Percentiles rank a stretch among this genome's conserved stretches.
Conservation (phyloP, 768 basidiomycete species). For the Jaapia argillacea region DNA sequence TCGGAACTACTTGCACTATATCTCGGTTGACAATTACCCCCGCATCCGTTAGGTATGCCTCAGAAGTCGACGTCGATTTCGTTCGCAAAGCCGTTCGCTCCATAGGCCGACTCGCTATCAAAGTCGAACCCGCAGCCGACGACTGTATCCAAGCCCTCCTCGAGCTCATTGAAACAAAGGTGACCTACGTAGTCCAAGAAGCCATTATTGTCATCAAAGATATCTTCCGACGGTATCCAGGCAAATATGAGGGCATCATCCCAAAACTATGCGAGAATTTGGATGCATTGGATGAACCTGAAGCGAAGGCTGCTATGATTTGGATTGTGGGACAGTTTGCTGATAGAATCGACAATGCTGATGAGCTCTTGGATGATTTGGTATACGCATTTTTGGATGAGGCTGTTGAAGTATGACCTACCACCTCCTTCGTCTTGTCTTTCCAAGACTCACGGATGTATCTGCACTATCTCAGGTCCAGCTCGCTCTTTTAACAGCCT, state of each 20-base stretch:
- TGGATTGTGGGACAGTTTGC: conserved; percentile 98
- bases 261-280: conserved; percentile 88
- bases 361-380: conserved; percentile 90
- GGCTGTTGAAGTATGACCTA: conserved; percentile 65
- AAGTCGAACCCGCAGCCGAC: conserved; percentile 84
- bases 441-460: not conserved
- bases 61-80: conserved; percentile 97
- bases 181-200: conserved; percentile 95
- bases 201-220: conserved; percentile 97
- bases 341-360: conserved; percentile 89
- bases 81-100: conserved; percentile 96
- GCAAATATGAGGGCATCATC: conserved; percentile 93
- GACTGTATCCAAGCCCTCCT: conserved; percentile 83
- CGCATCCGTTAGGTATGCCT: conserved; percentile 84
- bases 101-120: conserved; percentile 96
- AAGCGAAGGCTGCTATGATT: conserved; percentile 94
- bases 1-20: not conserved
- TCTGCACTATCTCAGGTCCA: conserved; percentile 84
- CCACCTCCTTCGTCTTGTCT: conserved; percentile 1
- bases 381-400: conserved; percentile 87
- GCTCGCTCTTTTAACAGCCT: conserved; percentile 85
- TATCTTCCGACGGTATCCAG: conserved; percentile 94
- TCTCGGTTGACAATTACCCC: not conserved
- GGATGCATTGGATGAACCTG: conserved; percentile 88
- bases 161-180: conserved; percentile 83